Conservation (phyloP, 2,329 filamentous ascomycete genomes). For the Hysterium pulicare region DNA sequence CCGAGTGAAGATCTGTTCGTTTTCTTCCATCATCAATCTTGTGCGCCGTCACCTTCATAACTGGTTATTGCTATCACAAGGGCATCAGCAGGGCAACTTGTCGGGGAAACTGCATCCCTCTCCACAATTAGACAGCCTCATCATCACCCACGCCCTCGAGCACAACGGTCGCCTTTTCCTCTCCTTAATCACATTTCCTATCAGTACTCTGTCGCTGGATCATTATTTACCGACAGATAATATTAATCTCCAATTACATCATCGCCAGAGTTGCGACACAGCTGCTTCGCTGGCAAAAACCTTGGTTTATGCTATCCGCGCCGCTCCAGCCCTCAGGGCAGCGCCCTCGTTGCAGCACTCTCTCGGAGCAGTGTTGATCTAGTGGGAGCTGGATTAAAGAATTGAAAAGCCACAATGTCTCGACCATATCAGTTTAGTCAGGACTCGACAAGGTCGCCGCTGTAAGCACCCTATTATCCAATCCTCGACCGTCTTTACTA, state of each 20-base stretch:
- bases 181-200: not conserved
- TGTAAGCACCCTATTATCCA: slow-evolving; percentile 25
- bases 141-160: not conserved
- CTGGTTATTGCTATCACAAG: too few species aligned
- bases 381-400: too few species aligned
- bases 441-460: slow-evolving; percentile 35
- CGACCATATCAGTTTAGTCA: slow-evolving; percentile 40
- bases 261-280: not conserved
- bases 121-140: not conserved
- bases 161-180: not conserved
- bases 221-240: not conserved
- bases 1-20: too few species aligned
- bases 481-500: slow-evolving; percentile 21
- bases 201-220: not conserved
- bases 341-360: not conserved
- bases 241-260: not conserved
- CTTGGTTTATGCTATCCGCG: slow-evolving; percentile 5
- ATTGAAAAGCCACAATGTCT: slow-evolving; percentile 28
- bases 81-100: slow-evolving; percentile 3
- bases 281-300: slow-evolving; percentile 2
- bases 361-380: slow-evolving; percentile 1
- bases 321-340: slow-evolving; percentile 4
- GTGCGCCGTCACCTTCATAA: too few species aligned
- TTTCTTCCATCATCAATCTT: too few species aligned
- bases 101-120: too few species aligned